phyloP scores from a whole-genome alignment of 208 protist species.

The Trypanosomatidae sp. region DNA sequence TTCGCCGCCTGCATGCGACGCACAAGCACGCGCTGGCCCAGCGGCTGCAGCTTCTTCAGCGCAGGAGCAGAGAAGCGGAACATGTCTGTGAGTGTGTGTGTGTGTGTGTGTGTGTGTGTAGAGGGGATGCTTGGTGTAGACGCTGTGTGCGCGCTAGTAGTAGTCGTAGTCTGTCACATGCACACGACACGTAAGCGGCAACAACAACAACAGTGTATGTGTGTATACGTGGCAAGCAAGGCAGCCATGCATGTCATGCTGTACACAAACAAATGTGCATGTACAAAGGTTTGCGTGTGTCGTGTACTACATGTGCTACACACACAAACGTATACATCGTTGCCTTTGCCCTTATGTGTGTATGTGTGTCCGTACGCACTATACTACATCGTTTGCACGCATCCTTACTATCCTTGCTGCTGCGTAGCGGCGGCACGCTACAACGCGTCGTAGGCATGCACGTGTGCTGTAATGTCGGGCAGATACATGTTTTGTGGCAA shows the following conservation, averaged over 20 bases:
- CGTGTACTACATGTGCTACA: not conserved
- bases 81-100: slow-evolving; percentile 23
- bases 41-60: slow-evolving; percentile 83
- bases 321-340: not conserved
- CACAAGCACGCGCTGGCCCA: slow-evolving; percentile 85
- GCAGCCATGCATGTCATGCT: not conserved
- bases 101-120: not conserved
- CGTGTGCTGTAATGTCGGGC: slow-evolving; percentile 39
- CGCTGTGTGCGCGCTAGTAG: not conserved
- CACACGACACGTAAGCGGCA: not conserved
- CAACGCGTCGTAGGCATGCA: slow-evolving; percentile 2
- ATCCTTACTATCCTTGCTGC: not conserved
- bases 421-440: not conserved
- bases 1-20: slow-evolving; percentile 77
- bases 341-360: too few relatives aligned
- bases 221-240: slow-evolving; percentile 4
- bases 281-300: not conserved
- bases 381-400: too few relatives aligned
- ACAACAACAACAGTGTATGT: not conserved
- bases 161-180: not conserved
- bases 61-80: slow-evolving; percentile 56
- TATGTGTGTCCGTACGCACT: not conserved
- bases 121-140: not conserved
- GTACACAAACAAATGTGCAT: not conserved
- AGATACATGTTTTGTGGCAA: slow-evolving; percentile 65